Evolutionary conservation across 2,329 filamentous ascomycete genomes (phyloP).

Genomic region (Huntiella decipiens): DNA sequence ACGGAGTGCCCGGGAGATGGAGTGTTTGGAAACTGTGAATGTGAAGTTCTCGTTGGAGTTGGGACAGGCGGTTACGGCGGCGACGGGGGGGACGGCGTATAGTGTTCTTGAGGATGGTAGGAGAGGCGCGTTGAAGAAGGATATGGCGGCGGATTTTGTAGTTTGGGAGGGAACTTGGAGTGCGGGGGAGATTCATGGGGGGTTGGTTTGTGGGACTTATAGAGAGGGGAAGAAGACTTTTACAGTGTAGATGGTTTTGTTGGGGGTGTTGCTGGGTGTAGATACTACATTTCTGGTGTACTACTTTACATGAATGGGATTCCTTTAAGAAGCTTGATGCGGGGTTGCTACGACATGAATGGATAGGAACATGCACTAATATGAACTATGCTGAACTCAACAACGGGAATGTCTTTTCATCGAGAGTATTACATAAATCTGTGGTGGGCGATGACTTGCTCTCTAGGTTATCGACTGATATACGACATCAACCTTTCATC

Average conservation of each 20-base stretch:
- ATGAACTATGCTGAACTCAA: no score
- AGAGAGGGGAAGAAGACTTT: constrained; percentile 27
- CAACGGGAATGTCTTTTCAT: no score
- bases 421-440: no score
- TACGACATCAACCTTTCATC: no score
- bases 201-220: constrained; percentile 33
- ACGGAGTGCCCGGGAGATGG: constrained; percentile 31
- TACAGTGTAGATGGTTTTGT: not conserved
- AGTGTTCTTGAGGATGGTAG: constrained; percentile 37
- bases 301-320: no score
- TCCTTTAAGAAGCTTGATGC: no score
- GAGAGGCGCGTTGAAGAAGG: constrained; percentile 32
- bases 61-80: constrained; percentile 33
- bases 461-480: no score
- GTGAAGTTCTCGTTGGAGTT: constrained; percentile 32
- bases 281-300: no score
- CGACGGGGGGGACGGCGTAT: constrained; percentile 35
- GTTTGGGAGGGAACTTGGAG: constrained; percentile 27
- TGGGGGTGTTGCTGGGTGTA: no score
- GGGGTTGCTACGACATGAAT: no score
- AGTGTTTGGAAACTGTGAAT: constrained; percentile 26
- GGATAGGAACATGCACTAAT: no score
- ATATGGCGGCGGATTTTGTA: constrained; percentile 38
- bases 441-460: no score
- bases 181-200: constrained; percentile 26